phyloP scores from a whole-genome alignment of 768 basidiomycete species.

The Chalciporus chontae region DNA sequence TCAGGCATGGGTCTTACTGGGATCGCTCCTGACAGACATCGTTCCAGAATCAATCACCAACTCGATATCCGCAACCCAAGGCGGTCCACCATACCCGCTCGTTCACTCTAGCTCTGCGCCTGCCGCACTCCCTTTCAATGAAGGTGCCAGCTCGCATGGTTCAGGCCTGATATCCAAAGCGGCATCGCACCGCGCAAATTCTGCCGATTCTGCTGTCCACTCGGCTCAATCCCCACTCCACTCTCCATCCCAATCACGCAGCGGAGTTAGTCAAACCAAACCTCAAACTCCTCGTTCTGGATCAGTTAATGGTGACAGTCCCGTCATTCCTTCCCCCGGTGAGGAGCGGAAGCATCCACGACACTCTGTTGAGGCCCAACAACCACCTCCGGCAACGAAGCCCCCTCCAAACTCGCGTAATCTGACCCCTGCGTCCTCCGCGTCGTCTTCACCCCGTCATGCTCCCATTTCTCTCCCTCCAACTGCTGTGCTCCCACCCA shows the following conservation, averaged over 20 bases:
- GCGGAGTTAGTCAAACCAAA: conserved; percentile 7
- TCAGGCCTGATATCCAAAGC: conserved; percentile 17
- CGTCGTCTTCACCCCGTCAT: conserved; percentile 54
- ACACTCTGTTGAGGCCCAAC: conserved; percentile 13
- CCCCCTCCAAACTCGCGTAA: conserved; percentile 40
- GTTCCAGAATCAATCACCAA: conserved; percentile 34
- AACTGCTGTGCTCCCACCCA: conserved; percentile 29
- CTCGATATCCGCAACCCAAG: conserved; percentile 22
- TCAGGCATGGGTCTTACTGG: conserved; percentile 66
- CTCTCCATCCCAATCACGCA: conserved; percentile 25
- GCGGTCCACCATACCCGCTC: conserved; percentile 25
- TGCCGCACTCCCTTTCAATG: conserved; percentile 32
- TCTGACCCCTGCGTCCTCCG: conserved; percentile 56
- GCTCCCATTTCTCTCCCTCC: conserved; percentile 30
- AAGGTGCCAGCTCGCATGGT: conserved; percentile 6
- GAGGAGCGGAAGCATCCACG: conserved; percentile 24
- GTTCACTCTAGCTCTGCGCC: conserved; percentile 42
- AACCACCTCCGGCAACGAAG: conserved; percentile 18
- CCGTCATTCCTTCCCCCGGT: conserved; percentile 25
- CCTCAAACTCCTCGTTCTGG: conserved; percentile 13
- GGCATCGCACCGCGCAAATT: conserved; percentile 22
- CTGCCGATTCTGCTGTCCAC: conserved; percentile 22
- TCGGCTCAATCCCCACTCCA: conserved; percentile 10
- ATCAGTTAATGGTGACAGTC: conserved; percentile 11
- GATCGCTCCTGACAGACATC: conserved; percentile 50